These are phyloP conservation scores for Xylaria flabelliformis DNA, from an alignment of 495 filamentous ascomycete genomes.

Conservation along the genomic window DNA sequence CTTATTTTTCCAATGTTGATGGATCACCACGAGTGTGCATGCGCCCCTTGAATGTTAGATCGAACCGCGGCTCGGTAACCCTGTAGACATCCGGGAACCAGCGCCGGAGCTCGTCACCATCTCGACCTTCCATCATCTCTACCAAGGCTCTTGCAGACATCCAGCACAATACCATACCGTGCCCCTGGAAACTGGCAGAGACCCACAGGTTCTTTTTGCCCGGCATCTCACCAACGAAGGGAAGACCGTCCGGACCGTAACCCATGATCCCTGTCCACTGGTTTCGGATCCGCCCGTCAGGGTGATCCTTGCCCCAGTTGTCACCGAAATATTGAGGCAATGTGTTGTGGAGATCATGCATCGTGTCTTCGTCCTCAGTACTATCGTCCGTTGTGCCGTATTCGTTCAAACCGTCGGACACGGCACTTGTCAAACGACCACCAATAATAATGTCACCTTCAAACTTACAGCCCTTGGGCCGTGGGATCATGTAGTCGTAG, in stretches of 20 bases:
- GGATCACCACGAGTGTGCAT: conserved; percentile 27
- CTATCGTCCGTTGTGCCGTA: conserved; percentile 66
- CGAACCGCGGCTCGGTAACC: conserved; percentile 53
- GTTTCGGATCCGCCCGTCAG: conserved; percentile 60
- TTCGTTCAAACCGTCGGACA: conserved; percentile 53
- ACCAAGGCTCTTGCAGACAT: conserved; percentile 61
- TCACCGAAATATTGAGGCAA: conserved; percentile 60
- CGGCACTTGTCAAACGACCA: conserved; percentile 63
- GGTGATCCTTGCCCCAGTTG: conserved; percentile 65
- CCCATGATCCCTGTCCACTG: conserved; percentile 73
- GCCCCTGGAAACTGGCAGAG: conserved; percentile 60
- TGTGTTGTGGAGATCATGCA: conserved; percentile 55
- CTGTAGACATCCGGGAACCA: conserved; percentile 63
- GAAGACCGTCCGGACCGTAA: conserved; percentile 60
- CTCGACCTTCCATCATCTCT: conserved; percentile 54
- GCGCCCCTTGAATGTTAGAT: conserved; percentile 51
- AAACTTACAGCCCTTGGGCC: conserved; percentile 52
- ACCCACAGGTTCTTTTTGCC: conserved; percentile 56
- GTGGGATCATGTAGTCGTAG: conserved; percentile 71
- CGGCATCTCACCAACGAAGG: conserved; percentile 59
- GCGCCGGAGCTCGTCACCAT: conserved; percentile 36
- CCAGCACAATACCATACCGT: conserved; percentile 66
- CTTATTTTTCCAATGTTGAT: not conserved
- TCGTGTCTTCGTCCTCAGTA: conserved; percentile 59
- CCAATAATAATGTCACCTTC: conserved; percentile 73